phyloP scores from a whole-genome alignment of 176 grass and related monocot genomes.

The Oropetium thomaeum region DNA sequence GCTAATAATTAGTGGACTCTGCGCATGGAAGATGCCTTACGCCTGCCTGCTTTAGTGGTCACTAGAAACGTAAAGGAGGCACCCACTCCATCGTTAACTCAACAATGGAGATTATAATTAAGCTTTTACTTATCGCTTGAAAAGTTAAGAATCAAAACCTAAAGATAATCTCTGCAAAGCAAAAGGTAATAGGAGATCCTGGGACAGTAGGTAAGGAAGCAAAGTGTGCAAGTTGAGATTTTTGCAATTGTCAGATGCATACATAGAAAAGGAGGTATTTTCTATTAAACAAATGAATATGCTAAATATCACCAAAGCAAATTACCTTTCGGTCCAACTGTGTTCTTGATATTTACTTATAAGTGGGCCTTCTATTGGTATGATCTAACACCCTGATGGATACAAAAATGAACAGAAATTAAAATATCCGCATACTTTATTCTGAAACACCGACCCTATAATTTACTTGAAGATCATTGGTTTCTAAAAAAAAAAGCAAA shows the following conservation, averaged over 20 bases:
- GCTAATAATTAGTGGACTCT: slow-evolving; percentile 36
- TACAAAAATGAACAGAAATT: neutral
- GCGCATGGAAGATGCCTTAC: slow-evolving; percentile 39
- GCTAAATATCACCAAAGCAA: slow-evolving; percentile 12
- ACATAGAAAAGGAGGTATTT: neutral
- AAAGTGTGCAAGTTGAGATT: slow-evolving; percentile 21
- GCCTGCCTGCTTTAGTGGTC: slow-evolving; percentile 34
- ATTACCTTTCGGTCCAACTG: neutral
- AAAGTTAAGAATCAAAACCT: slow-evolving; percentile 26
- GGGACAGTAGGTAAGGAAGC: neutral
- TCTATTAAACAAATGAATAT: slow-evolving; percentile 10
- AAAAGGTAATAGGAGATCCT: slow-evolving; percentile 33
- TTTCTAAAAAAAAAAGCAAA: slow-evolving; percentile 5
- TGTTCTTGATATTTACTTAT: neutral
- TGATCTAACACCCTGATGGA: neutral
- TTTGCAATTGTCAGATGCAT: neutral
- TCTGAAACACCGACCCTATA: neutral
- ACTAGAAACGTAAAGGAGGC: slow-evolving; percentile 39
- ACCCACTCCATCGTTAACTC: slow-evolving; percentile 43
- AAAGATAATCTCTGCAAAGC: slow-evolving; percentile 34
- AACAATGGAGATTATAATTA: slow-evolving; percentile 30
- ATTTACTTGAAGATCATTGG: slow-evolving; percentile 7
- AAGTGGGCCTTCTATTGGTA: neutral
- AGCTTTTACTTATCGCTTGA: slow-evolving; percentile 34
- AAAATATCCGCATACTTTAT: neutral